These are phyloP conservation scores for Eucalyptus marginata DNA, from an alignment of 345 rosid species.

Conservation along the genomic window DNA sequence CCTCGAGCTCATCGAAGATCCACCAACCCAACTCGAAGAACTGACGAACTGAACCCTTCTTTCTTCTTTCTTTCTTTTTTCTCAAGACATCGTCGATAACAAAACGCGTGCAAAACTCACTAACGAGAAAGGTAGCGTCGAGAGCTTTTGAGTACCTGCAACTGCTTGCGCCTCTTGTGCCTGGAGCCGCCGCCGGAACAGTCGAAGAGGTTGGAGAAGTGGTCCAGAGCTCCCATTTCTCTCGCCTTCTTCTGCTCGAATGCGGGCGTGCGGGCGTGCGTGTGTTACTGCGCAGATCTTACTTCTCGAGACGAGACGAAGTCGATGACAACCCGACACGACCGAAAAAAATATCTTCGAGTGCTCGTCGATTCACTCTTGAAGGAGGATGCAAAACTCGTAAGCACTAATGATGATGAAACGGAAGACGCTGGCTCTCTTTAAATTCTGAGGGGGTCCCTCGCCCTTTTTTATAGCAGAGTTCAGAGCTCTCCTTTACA, in stretches of 20 bases:
- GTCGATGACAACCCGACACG: background rate
- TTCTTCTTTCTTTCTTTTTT: background rate
- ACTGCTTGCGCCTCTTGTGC: conserved; percentile 48
- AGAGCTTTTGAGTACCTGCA: conserved; percentile 32
- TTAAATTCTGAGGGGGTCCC: background rate
- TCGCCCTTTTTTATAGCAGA: background rate
- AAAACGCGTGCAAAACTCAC: background rate
- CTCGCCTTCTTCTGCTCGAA: background rate
- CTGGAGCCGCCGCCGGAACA: conserved; percentile 50
- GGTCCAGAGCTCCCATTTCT: conserved; percentile 88
- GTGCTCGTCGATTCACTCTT: background rate
- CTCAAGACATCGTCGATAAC: background rate
- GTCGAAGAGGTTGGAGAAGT: conserved; percentile 63
- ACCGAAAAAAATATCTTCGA: background rate
- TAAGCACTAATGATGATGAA: background rate
- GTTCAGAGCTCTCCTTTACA: background rate
- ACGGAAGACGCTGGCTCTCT: background rate
- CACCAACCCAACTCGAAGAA: background rate
- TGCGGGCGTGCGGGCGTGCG: background rate
- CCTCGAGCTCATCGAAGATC: background rate
- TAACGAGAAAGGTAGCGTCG: background rate
- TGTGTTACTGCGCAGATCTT: background rate
- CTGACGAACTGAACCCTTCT: background rate
- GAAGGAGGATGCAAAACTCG: background rate
- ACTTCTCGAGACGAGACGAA: background rate